Evolutionary conservation across 1,284 basidiomycete genomes (phyloP).

Genomic region (Irpex sp.): DNA sequence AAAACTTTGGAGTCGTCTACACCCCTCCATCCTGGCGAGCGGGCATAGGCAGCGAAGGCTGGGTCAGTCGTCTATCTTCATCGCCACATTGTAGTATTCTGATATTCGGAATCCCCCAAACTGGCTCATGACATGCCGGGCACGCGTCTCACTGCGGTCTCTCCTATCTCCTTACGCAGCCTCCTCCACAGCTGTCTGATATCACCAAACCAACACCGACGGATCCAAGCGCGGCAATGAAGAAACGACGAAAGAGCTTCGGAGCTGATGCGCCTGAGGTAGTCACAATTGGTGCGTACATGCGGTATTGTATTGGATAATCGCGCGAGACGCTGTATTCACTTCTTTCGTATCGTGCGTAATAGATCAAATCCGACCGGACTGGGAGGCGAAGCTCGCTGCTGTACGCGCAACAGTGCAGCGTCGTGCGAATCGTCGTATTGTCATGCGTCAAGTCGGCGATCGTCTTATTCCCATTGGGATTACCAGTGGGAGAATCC

Average conservation of each 20-base stretch:
- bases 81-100: conserved; percentile 3
- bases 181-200: conserved; percentile 44
- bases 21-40: conserved; percentile 75
- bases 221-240: conserved; percentile 42
- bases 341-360: conserved; percentile 1
- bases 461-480: conserved; percentile 96
- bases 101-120: neutral
- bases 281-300: conserved; percentile 74
- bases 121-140: neutral
- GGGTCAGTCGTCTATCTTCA: conserved; percentile 36
- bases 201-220: conserved; percentile 22
- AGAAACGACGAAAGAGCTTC: conserved; percentile 74
- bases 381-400: conserved; percentile 92
- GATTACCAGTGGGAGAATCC: conserved; percentile 78
- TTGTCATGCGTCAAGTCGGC: conserved; percentile 98
- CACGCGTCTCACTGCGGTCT: neutral
- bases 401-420: conserved; percentile 84
- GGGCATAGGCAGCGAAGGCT: conserved; percentile 66
- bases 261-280: conserved; percentile 78
- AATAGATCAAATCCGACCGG: conserved; percentile 86
- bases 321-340: conserved; percentile 1
- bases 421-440: conserved; percentile 87
- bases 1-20: conserved; percentile 94
- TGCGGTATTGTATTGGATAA: neutral
- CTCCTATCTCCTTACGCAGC: conserved; percentile 15